These are phyloP conservation scores for Xylariaceae sp. DNA, from an alignment of 2,329 filamentous ascomycete species.

Conservation along the genomic window DNA sequence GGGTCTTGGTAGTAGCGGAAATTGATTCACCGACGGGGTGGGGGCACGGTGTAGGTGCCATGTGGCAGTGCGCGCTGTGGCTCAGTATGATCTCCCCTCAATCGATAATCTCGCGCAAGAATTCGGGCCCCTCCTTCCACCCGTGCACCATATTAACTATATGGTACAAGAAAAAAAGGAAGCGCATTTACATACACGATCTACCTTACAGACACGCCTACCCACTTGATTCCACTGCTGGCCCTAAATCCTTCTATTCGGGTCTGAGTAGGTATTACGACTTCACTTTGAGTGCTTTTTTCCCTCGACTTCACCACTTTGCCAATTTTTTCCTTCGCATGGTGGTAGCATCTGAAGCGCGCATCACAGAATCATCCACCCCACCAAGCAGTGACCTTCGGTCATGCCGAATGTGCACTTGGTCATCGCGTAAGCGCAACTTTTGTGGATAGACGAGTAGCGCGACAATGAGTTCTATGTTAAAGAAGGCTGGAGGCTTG, in stretches of 20 bases:
- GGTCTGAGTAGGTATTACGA: background rate
- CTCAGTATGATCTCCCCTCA: background rate
- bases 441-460: conserved; percentile 4
- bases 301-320: background rate
- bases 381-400: conserved; percentile 1
- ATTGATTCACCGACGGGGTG: too few species aligned
- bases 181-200: background rate
- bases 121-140: background rate
- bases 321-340: background rate
- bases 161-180: conserved; percentile 2
- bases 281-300: background rate
- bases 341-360: background rate
- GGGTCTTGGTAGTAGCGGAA: background rate
- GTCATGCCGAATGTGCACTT: conserved; percentile 14
- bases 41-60: background rate
- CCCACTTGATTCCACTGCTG: background rate
- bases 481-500: conserved; percentile 59
- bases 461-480: conserved; percentile 54
- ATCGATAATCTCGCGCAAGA: background rate
- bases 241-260: too few species aligned
- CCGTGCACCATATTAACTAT: background rate
- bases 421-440: conserved; percentile 14
- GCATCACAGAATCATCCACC: conserved; percentile 3
- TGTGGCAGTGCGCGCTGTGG: background rate
- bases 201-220: background rate